Evolutionary conservation across 1,284 basidiomycete genomes (phyloP), one percentile per base, ranked within the genome.

Genomic region (Ganoderma sinense): DNA sequence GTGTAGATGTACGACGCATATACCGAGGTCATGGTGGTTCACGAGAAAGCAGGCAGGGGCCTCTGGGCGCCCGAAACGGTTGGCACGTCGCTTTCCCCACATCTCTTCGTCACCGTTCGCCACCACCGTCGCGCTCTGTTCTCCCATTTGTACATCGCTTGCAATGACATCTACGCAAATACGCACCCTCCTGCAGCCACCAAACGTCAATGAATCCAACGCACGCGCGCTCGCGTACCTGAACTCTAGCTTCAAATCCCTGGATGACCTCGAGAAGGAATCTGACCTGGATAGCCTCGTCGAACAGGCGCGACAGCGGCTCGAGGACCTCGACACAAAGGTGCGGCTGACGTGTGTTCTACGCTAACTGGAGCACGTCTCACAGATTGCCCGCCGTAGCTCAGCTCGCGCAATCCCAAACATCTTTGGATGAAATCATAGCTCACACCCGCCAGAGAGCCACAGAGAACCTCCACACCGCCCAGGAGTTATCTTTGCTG

Each of bases 401-500:
- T 85, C 77, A 94, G 92, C 84, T 91, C 73, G 78, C 81, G 56
- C 78, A 82, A 61, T 93, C 90, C n/a, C 81, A 86, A 73, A 78
- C 80, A 36, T 78, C 80, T 31, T 76, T 91, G 18, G 80, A 87
- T 65, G 68, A 75, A 2, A 75, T 89, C 41, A 81, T 91, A 26
- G 74, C 78, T 1, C 76, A 84, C 56, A 87, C 88, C 2, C 84
- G 85, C 43, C 69, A 78, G 29, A 77, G 81, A 29, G 85, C 85
- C 4, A 75, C 84, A 62, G 76, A 80, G 40, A 83, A 88, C 61
- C 82, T 94, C 16, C 81, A 86, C 64, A 86, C 88, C 14, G 92
- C 94, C 0, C 91, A 94, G 75, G 88, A 91, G 65, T 83, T 95
- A 41, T 90, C 92, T 0, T 83, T 94, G n/a, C 81, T 92, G 43